phyloP scores from a whole-genome alignment of 2,329 filamentous ascomycete genomes.

The Claviceps lovelessii region DNA sequence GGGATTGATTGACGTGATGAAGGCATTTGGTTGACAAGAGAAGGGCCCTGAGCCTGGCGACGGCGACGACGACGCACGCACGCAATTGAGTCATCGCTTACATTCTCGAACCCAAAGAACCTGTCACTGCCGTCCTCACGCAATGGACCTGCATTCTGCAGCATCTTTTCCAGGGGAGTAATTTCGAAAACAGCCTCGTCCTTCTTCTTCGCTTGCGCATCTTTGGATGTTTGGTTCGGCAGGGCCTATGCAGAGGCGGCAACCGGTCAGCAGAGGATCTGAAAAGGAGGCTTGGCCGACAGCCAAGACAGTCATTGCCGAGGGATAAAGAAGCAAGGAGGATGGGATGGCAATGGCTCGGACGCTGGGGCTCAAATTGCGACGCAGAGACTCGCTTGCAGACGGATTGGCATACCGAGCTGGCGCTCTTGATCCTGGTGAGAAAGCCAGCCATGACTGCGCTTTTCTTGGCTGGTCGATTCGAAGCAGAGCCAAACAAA shows the following conservation, averaged over 20 bases:
- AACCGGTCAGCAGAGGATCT: constrained; percentile 18
- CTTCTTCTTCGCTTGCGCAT: constrained; percentile 38
- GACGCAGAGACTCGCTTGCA: background rate
- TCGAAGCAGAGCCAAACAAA: background rate
- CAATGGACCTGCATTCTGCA: constrained; percentile 67
- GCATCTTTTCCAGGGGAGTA: constrained; percentile 57
- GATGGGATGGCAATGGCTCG: background rate
- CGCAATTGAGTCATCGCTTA: constrained; percentile 33
- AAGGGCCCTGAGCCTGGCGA: background rate
- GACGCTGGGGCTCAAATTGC: background rate
- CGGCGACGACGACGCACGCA: no score
- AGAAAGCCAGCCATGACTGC: constrained; percentile 42
- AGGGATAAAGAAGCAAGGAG: background rate
- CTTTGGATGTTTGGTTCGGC: constrained; percentile 28
- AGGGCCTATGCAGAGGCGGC: constrained; percentile 24
- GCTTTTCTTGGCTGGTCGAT: constrained; percentile 4
- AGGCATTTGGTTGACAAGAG: background rate
- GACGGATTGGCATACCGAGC: constrained; percentile 32
- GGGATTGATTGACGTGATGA: background rate
- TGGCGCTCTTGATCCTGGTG: constrained; percentile 42
- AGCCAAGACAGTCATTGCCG: background rate
- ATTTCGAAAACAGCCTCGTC: constrained; percentile 43
- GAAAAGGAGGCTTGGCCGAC: constrained; percentile 7
- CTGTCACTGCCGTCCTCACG: constrained; percentile 87
- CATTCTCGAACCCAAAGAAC: constrained; percentile 97